Evolutionary conservation across 208 protist genomes (phyloP).

Genomic region (Balamuthia mandrillaris): DNA sequence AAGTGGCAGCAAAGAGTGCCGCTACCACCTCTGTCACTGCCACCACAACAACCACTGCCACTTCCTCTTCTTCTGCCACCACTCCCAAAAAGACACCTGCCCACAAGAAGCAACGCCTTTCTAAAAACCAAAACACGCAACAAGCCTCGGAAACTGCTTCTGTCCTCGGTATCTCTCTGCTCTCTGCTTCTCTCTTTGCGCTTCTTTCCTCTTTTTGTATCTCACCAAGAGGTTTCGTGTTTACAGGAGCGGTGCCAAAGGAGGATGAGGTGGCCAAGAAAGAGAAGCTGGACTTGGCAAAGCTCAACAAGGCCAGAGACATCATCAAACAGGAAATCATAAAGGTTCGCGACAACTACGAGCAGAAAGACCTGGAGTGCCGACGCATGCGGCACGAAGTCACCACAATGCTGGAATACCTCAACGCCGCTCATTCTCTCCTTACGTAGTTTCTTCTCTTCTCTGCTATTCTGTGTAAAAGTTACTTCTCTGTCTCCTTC

Average conservation of each 20-base stretch:
- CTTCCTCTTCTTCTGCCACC: too few relatives aligned
- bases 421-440: too few relatives aligned
- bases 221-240: neutral
- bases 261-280: neutral
- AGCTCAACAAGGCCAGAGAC: slow-evolving; percentile 8
- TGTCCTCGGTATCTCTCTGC: too few relatives aligned
- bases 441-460: too few relatives aligned
- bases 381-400: neutral
- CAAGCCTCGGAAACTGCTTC: neutral
- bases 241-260: too few relatives aligned
- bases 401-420: too few relatives aligned
- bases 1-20: too few relatives aligned
- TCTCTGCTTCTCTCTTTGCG: neutral
- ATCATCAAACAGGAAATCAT: slow-evolving; percentile 33
- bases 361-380: neutral
- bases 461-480: too few relatives aligned
- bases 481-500: too few relatives aligned
- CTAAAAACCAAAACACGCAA: neutral
- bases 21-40: too few relatives aligned
- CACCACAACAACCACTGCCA: neutral
- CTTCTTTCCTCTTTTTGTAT: neutral
- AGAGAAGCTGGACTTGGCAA: slow-evolving; percentile 1
- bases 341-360: slow-evolving; percentile 18
- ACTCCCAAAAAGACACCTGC: neutral
- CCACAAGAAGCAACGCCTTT: neutral